Percentiles rank a stretch among this genome's conserved stretches.
Evolutionary conservation across 2,329 filamentous ascomycete species (phyloP).

Genomic region (Alternaria brassicicola): DNA sequence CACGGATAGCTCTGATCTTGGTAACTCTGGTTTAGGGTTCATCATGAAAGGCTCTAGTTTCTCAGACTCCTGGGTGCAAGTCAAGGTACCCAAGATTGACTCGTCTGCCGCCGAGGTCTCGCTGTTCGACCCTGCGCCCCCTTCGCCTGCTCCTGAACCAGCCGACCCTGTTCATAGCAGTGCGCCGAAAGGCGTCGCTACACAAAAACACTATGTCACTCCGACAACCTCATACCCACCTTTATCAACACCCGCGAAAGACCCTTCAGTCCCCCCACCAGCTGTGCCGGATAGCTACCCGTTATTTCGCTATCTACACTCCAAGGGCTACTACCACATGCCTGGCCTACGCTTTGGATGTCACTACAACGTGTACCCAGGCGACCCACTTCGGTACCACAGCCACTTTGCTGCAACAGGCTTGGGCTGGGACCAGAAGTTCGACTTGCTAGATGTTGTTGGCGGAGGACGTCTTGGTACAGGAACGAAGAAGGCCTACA

Average conservation of each 20-base stretch:
- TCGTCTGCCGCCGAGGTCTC: constrained; percentile 19
- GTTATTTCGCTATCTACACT: constrained; percentile 80
- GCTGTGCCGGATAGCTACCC: constrained; percentile 61
- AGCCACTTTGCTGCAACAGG: constrained; percentile 91
- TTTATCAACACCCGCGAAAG: constrained; percentile 27
- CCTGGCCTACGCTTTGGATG: constrained; percentile 94
- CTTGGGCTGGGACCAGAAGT: constrained; percentile 84
- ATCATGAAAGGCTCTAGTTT: constrained; percentile 39
- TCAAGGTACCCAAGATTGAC: constrained; percentile 12
- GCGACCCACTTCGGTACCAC: constrained; percentile 92
- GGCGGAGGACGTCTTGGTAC: constrained; percentile 87
- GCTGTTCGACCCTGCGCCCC: constrained; percentile 32
- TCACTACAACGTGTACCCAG: constrained; percentile 92
- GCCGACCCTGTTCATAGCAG: constrained; percentile 7
- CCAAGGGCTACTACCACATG: constrained; percentile 81
- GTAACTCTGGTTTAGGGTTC: constrained; percentile 26
- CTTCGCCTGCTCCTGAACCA: constrained; percentile 18
- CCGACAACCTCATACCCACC: constrained; percentile 54
- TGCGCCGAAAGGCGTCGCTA: constrained; percentile 17
- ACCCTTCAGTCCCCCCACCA: constrained; percentile 40
- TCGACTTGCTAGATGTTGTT: constrained; percentile 83
- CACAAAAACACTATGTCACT: constrained; percentile 49
- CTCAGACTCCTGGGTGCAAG: constrained; percentile 13
- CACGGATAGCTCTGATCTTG: constrained; percentile 4
- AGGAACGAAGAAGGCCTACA: constrained; percentile 92